Conservation (phyloP, 1,139 yeast genomes). For the Scheffersomyces segobiensis region DNA sequence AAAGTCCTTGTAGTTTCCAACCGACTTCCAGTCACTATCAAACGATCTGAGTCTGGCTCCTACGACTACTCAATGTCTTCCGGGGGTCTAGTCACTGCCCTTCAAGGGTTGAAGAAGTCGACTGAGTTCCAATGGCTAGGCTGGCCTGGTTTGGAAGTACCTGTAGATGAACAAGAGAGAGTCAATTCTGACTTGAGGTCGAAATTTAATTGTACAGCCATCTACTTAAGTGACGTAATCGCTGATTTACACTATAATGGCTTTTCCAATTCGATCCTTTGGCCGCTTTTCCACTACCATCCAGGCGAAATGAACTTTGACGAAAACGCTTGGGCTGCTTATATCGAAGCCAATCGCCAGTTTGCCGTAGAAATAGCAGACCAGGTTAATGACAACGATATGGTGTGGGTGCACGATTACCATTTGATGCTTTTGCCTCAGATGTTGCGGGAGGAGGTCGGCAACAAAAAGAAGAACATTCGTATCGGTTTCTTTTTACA, state of each 20-base stretch:
- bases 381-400: slow-evolving; percentile 77
- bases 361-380: slow-evolving; percentile 78
- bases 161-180: slow-evolving; percentile 66
- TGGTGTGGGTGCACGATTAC: slow-evolving; percentile 98
- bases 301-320: slow-evolving; percentile 99
- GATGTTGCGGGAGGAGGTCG: slow-evolving; percentile 71
- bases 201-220: slow-evolving; percentile 87
- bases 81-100: slow-evolving; percentile 95
- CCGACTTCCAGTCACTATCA: slow-evolving; percentile 91
- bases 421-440: slow-evolving; percentile 95
- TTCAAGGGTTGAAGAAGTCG: slow-evolving; percentile 84
- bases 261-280: slow-evolving; percentile 83
- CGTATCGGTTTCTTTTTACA: slow-evolving; percentile 92
- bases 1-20: slow-evolving; percentile 92
- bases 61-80: slow-evolving; percentile 84
- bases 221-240: slow-evolving; percentile 79
- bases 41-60: slow-evolving; percentile 57
- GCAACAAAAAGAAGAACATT: slow-evolving; percentile 51
- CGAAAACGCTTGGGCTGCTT: slow-evolving; percentile 97
- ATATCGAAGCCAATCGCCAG: slow-evolving; percentile 84
- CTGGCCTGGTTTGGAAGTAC: slow-evolving; percentile 93
- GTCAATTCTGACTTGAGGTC: slow-evolving; percentile 72
- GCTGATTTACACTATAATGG: slow-evolving; percentile 98
- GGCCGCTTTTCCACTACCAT: slow-evolving; percentile 99
- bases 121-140: slow-evolving; percentile 97